phyloP scores from a whole-genome alignment of 1,139 yeast species.

The Suhomyces wounanorum region DNA sequence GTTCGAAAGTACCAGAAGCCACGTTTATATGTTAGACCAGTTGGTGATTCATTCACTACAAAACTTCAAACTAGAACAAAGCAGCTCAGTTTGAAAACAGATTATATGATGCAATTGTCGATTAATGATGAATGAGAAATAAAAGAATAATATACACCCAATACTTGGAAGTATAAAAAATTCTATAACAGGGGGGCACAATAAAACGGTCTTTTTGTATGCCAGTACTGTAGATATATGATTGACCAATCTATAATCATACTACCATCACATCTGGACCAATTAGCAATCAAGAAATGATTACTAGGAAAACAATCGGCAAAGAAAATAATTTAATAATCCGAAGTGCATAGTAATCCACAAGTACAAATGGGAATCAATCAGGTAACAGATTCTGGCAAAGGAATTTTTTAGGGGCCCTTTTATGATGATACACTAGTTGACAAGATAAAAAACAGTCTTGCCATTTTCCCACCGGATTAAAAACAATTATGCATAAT shows the following conservation, averaged over 20 bases:
- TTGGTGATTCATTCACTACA: no score
- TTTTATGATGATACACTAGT: neutral
- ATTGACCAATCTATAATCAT: neutral
- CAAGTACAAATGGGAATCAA: neutral
- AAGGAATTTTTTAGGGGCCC: neutral
- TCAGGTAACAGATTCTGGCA: neutral
- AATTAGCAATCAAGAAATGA: neutral
- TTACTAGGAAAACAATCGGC: neutral
- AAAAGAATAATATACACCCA: neutral
- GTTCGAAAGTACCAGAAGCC: no score
- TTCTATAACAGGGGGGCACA: neutral
- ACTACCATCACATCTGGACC: neutral
- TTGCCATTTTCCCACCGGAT: neutral
- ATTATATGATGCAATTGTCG: slow-evolving; percentile 5
- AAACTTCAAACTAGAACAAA: neutral
- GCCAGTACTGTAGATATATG: neutral
- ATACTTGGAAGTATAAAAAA: neutral
- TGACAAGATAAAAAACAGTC: neutral
- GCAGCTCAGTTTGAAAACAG: neutral
- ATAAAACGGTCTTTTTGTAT: neutral
- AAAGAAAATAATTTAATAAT: neutral
- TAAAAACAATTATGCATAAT: neutral
- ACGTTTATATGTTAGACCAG: no score
- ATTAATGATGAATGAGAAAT: slow-evolving; percentile 8
- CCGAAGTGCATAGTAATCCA: neutral